These are phyloP conservation scores for Macrocybe gigantea DNA, from an alignment of 768 basidiomycete genomes.

Conservation along the genomic window DNA sequence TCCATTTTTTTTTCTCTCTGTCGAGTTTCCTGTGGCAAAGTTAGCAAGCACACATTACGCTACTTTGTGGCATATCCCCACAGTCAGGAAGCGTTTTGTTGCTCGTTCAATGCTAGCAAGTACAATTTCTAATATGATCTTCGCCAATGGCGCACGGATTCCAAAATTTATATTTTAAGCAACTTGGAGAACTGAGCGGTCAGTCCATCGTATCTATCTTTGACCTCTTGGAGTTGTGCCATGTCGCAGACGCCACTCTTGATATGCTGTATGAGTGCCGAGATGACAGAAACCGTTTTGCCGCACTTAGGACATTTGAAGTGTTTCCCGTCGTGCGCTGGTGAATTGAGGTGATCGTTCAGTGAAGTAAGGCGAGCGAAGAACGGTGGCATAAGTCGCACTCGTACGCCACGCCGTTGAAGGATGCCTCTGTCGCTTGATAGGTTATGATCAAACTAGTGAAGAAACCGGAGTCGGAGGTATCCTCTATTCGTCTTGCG, in stretches of 20 bases:
- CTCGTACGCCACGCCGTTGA: constrained; percentile 32
- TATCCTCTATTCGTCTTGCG: constrained; percentile 19
- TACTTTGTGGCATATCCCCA: too few species aligned
- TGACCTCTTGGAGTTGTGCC: constrained; percentile 4
- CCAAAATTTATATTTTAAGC: background rate
- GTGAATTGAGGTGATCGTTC: constrained; percentile 30
- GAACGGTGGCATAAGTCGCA: constrained; percentile 32
- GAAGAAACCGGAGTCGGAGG: background rate
- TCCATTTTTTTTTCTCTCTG: constrained; percentile 25
- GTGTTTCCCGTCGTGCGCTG: constrained; percentile 25
- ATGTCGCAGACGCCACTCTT: constrained; percentile 34
- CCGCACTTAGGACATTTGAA: constrained; percentile 31
- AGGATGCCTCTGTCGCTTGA: constrained; percentile 26
- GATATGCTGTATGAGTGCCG: constrained; percentile 37
- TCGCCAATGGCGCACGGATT: too few species aligned
- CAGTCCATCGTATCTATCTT: too few species aligned
- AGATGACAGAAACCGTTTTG: constrained; percentile 17
- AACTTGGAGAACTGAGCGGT: too few species aligned
- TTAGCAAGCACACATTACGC: too few species aligned
- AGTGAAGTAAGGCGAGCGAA: constrained; percentile 24
- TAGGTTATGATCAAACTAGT: background rate
- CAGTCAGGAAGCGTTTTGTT: too few species aligned
- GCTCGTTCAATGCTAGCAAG: too few species aligned
- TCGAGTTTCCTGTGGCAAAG: too few species aligned
- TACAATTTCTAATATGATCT: too few species aligned